Conservation (phyloP, 208 protist species). For the Acanthamoeba royreba region DNA sequence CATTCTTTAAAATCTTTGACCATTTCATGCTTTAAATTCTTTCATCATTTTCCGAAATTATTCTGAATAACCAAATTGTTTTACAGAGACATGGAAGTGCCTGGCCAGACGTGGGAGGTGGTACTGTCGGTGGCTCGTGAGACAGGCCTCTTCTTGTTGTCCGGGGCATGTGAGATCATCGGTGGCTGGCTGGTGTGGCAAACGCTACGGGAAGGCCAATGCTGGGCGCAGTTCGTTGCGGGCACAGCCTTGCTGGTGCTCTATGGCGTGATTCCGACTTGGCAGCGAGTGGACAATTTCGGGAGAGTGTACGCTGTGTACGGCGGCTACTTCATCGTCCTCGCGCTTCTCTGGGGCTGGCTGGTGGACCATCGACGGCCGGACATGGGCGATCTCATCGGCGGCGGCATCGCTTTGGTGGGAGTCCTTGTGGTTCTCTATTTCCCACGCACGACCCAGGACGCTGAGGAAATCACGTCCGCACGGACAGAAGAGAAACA, state of each 20-base stretch:
- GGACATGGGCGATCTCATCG: conserved; percentile 12
- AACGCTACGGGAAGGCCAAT: conserved; percentile 16
- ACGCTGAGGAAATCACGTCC: no score
- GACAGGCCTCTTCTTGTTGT: background rate
- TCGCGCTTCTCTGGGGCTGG: conserved; percentile 33
- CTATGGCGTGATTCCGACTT: conserved; percentile 47
- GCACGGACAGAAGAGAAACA: background rate
- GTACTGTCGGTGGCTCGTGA: background rate
- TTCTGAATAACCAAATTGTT: no score
- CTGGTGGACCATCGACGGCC: conserved; percentile 26
- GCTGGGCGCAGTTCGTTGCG: background rate
- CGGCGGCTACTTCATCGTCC: conserved; percentile 46
- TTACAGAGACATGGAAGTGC: no score
- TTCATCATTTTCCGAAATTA: no score
- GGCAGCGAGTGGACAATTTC: conserved; percentile 21
- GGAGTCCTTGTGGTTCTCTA: conserved; percentile 31
- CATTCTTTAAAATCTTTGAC: no score
- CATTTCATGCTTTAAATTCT: no score
- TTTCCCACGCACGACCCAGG: background rate
- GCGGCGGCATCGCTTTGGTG: background rate
- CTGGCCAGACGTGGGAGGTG: no score
- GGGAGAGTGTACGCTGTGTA: conserved; percentile 46
- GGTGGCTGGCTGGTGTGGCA: conserved; percentile 55
- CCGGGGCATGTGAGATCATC: conserved; percentile 24
- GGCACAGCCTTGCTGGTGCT: background rate